These are phyloP conservation scores for Vitis cinerea DNA, from an alignment of 164 flowering plant species.

Conservation along the genomic window DNA sequence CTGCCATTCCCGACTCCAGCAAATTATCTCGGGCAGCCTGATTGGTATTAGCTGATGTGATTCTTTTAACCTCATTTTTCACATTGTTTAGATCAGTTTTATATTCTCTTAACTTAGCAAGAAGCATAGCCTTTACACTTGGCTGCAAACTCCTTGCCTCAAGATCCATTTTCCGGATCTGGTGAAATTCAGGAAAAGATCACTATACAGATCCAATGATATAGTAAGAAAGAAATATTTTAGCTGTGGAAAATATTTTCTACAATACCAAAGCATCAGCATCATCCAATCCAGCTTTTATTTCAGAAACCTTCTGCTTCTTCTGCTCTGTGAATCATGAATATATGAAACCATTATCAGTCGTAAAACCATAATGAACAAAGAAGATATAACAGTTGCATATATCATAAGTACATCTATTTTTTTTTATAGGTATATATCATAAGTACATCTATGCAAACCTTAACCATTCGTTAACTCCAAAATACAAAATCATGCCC, in stretches of 20 bases:
- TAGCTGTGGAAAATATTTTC: neutral
- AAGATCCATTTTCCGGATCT: slow-evolving; percentile 89
- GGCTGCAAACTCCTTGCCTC: slow-evolving; percentile 94
- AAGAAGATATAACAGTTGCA: neutral
- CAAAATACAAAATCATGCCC: too few relatives aligned
- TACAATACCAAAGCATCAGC: slow-evolving; percentile 76
- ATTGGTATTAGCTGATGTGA: slow-evolving; percentile 50
- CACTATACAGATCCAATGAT: neutral
- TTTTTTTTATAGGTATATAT: neutral
- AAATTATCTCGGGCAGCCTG: slow-evolving; percentile 72
- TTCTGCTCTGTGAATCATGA: slow-evolving; percentile 56
- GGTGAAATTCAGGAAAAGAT: slow-evolving; percentile 9
- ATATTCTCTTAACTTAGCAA: slow-evolving; percentile 85
- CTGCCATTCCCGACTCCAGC: slow-evolving; percentile 90
- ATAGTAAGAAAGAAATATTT: neutral
- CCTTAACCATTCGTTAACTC: too few relatives aligned
- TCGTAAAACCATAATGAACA: neutral
- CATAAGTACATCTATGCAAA: too few relatives aligned
- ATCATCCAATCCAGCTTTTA: slow-evolving; percentile 70
- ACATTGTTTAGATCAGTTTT: slow-evolving; percentile 86
- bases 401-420: neutral
- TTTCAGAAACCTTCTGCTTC: slow-evolving; percentile 78
- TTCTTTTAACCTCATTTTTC: slow-evolving; percentile 73
- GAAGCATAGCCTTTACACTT: slow-evolving; percentile 73
- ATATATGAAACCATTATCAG: neutral